Conservation (phyloP, 1,284 basidiomycete species). For the Cerrena zonata region DNA sequence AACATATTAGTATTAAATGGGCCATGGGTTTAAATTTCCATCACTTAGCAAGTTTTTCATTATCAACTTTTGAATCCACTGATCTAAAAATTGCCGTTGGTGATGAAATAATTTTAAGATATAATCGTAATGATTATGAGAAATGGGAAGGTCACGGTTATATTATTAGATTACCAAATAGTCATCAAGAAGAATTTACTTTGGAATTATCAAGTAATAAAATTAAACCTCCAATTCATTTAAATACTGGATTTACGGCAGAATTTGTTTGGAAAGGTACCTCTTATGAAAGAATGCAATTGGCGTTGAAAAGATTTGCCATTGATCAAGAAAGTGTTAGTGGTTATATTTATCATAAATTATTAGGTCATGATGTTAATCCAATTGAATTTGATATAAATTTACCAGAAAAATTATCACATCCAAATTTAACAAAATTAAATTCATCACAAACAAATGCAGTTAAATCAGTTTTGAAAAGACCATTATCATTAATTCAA, state of each 20-base stretch:
- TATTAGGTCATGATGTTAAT: conserved; percentile 92
- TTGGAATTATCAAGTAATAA: conserved; percentile 87
- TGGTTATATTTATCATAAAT: conserved; percentile 97
- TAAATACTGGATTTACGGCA: conserved; percentile 90
- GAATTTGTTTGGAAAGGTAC: conserved; percentile 99
- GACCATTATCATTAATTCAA: conserved; percentile 96
- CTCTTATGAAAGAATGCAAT: conserved; percentile 97
- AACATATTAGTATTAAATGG: conserved; percentile 94
- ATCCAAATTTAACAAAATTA: conserved; percentile 93
- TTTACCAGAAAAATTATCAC: conserved; percentile 96
- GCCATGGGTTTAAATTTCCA: conserved; percentile 97
- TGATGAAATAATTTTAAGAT: conserved; percentile 88
- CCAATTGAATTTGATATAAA: conserved; percentile 86
- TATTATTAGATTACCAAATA: conserved; percentile 99
- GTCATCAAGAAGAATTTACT: conserved; percentile 93
- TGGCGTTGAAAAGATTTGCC: conserved; percentile 99
- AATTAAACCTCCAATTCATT: conserved; percentile 90
- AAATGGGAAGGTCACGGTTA: conserved; percentile 96
- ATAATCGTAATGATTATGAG: conserved; percentile 83
- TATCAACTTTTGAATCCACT: conserved; percentile 96
- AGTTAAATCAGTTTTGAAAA: conserved; percentile 96
- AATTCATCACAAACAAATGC: conserved; percentile 99
- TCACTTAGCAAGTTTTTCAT: conserved; percentile 90
- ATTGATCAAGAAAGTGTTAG: conserved; percentile 98
- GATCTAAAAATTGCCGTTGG: conserved; percentile 96